phyloP scores from a whole-genome alignment of 2,329 filamentous ascomycete species.

The Raffaelea albimanens region DNA sequence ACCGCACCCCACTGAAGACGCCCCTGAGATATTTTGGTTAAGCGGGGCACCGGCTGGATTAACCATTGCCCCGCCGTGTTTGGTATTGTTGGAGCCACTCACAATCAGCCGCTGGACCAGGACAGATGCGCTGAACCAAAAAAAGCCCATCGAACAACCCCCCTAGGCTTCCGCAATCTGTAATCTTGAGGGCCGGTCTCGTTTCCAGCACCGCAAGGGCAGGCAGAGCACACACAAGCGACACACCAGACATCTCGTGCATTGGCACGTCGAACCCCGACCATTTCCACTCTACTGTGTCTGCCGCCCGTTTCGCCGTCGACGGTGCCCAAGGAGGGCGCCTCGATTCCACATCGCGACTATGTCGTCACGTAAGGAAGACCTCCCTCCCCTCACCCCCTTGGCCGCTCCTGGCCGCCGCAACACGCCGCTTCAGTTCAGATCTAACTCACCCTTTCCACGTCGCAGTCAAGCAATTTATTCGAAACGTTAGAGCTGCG shows the following conservation, averaged over 20 bases:
- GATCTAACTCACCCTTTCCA: too few species aligned
- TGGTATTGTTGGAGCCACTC: neutral
- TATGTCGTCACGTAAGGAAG: slow-evolving; percentile 13
- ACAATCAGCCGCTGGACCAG: slow-evolving; percentile 1
- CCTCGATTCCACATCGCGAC: slow-evolving; percentile 2
- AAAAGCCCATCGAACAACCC: neutral
- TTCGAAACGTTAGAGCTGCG: slow-evolving; percentile 94
- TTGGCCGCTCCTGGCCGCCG: neutral
- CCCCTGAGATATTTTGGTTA: neutral
- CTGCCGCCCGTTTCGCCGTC: slow-evolving; percentile 1
- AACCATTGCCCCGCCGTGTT: slow-evolving; percentile 13
- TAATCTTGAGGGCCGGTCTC: neutral
- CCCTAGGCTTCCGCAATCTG: neutral
- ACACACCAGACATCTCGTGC: neutral
- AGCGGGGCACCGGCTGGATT: slow-evolving; percentile 10
- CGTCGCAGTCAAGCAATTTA: slow-evolving; percentile 92
- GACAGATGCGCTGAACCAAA: neutral
- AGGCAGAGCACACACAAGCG: neutral
- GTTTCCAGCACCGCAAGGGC: neutral
- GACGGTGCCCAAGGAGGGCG: slow-evolving; percentile 6
- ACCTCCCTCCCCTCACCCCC: neutral
- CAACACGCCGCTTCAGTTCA: neutral
- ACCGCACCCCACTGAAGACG: too few species aligned
- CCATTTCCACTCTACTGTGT: neutral
- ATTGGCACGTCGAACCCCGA: neutral